phyloP scores from a whole-genome alignment of 192 early-diverging fungal species.

The Coemansia brasiliensis region DNA sequence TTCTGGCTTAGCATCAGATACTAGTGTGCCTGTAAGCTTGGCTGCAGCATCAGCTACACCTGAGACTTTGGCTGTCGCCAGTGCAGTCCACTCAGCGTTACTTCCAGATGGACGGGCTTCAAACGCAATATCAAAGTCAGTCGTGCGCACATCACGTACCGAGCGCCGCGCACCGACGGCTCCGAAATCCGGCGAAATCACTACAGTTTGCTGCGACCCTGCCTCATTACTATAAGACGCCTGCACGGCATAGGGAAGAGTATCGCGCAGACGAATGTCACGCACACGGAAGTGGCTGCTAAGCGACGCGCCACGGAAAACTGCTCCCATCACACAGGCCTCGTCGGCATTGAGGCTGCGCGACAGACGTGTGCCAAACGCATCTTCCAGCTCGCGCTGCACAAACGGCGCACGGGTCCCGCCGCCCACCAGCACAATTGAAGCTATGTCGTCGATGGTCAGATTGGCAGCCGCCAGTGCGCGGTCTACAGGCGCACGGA shows the following conservation, averaged over 20 bases:
- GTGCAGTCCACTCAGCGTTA: conserved; percentile 14
- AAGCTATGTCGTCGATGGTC: conserved; percentile 70
- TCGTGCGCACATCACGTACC: conserved; percentile 75
- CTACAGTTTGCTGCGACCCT: conserved; percentile 37
- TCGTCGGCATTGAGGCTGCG: conserved; percentile 96
- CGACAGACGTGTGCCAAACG: conserved; percentile 84
- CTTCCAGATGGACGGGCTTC: conserved; percentile 69
- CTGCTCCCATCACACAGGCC: conserved; percentile 88
- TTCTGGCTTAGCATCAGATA: conserved; percentile 63
- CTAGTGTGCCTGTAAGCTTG: conserved; percentile 60
- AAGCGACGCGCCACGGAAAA: conserved; percentile 80
- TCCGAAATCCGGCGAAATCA: conserved; percentile 57
- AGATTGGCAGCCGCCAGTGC: conserved; percentile 69
- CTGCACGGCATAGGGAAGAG: conserved; percentile 58
- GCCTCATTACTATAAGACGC: conserved; percentile 49
- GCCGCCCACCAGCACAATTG: conserved; percentile 94
- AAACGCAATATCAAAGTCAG: conserved; percentile 65
- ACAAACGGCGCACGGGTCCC: conserved; percentile 86
- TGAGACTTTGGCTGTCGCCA: conserved; percentile 57
- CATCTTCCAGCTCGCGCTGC: conserved; percentile 64
- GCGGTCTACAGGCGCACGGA: conserved; percentile 69
- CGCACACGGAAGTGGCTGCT: conserved; percentile 85
- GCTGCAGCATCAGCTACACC: conserved; percentile 71
- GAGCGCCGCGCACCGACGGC: conserved; percentile 79
- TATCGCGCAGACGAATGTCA: conserved; percentile 84